Base-by-base conservation (phyloP, 805 yeast species). In the Saccharomyces mikatae region DNA sequence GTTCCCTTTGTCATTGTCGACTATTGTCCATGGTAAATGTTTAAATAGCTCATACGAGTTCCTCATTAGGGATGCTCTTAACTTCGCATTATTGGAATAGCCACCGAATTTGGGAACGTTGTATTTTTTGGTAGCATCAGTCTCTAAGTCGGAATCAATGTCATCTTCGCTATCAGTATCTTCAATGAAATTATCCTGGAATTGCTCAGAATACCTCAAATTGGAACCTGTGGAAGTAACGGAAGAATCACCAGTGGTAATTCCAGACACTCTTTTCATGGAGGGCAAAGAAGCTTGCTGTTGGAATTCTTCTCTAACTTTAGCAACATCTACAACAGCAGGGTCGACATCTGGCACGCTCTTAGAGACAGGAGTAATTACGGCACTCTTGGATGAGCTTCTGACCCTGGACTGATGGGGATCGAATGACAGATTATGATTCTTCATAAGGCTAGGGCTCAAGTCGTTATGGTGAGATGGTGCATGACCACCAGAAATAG, bases 1-100 rank as follows among this genome's bases (percentile, higher is more conserved):
- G 65, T 94, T 94, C 6, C 97, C 96, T 60, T 83, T 83, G 6
- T 72, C 76, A 47, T 83, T 80, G n/a, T 79, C 79, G 2, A 82
- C 84, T 29, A 91, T 81, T 47, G 76, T 74, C 95, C 96, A 89
- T 3, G 88, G 86, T 6, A 89, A 83, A 24, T 66, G 66, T 11
- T 71, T 71, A 62, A 76, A 76, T 32, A 75, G 65, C 53, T 72
- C 71, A 28, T 66, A 68, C 13, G 73, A 65, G 41, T 67, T 66
- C 24, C 61, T 62, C 24, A 82, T 69, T 17, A 77, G 48, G 3
- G 63, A 56, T 22, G 62, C 62, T 55, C 62, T 72, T 51, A 78
- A 76, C 48, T 81, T 72, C 52, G 80, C 80, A 26, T 85, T 84
- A 54, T 76, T 79, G 0, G 92, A 84, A 61, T 80, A 84, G 1